Base-by-base conservation (phyloP, 805 yeast species). In the Monosporozyma unispora region DNA sequence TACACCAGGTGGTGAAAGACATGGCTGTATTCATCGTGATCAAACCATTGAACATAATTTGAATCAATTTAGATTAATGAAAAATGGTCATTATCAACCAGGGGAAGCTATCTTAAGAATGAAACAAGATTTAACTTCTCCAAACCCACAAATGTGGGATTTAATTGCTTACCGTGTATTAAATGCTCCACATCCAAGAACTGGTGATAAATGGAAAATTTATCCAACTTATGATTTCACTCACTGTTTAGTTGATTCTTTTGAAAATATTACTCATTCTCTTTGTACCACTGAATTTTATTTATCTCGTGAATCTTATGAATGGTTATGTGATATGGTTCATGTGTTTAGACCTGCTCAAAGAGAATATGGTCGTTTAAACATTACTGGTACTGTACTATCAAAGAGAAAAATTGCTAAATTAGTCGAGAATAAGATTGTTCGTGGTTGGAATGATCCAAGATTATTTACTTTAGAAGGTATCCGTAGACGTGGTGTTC, bases 111-210 rank as follows among this genome's bases (percentile, higher is more conserved):
- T 89, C 10, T 76, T 93, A 64, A 84, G 99, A 72, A 93, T 93
- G 98, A 91, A 91, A 67, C 96, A 88, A 75, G 96, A 93, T 62
- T 72, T 93, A 54, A 64, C 69, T 8, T 85, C 93, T 16, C 96
- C 96, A 54, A 86, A 87, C 55, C 99, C 99, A 16, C 99, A 93
- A 72, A 93, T 93, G 99, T 93, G 99, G 99, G 99, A 93, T 70
- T 77, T 93, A 56, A 93, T 93, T 54, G 99, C 99, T 11, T 93
- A 93, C 72, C 80, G 99, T 67, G 96, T 93, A 3, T 75, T 93
- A 59, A 78, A 91, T 59, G 89, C 96, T 12, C 80, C 89, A 31
- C 99, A 93, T 70, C 95, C 91, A 70, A 83, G 98, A 71, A 93
- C 99, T 11, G 99, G 98, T 50, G 84, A 80, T 64, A 87, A 87